Evolutionary conservation across 2,329 filamentous ascomycete species (phyloP), one percentile per base, ranked within the genome.

Genomic region (Cadophora malorum): DNA sequence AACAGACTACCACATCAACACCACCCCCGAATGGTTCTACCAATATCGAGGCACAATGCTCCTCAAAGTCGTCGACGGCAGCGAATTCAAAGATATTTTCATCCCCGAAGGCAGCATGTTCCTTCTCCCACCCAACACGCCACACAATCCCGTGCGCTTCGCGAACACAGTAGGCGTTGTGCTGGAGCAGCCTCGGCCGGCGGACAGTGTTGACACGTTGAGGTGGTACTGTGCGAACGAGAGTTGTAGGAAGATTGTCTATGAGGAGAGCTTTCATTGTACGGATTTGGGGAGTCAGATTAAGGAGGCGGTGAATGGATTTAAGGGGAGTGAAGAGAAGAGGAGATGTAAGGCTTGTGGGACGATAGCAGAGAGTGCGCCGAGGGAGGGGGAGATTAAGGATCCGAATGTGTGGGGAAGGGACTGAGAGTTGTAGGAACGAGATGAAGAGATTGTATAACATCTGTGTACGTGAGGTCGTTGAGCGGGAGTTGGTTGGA

Each of bases 1-100:
- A 72, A 97, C 94, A 66, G 96, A 98, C 84, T 99, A 97, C 84
- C 96, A 98, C 85, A 95, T 98, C 86, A 98, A 98, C 85, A 84
- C 89, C 75, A 98, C 95, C 0, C 90, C 96, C 14, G 96, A 98
- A 80, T 98, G 94, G 90, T 99, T 98, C 88, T 98, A 96, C 85
- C 95, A 98, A 81, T 89, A 97, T 86, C 90, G 90, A 76, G 96
- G 96, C 73, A 90, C 91, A 73, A 97, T 98, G 95, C 85, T 96
- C 67, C 90, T 99, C 74, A 97, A 96, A 79, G 91, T 96, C 19
- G 92, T 97, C 71, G 93, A 97, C 77, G 80, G 84, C 67, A 28
- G 35, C 52, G 35, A 50, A 33, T 97, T 97, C 81, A 86, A 89
- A 72, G 95, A 98, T 80, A 88, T 98, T 71, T 85, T 94, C 77